Base-by-base conservation (phyloP, 345 rosid genomes). In the Trapa bicornis region DNA sequence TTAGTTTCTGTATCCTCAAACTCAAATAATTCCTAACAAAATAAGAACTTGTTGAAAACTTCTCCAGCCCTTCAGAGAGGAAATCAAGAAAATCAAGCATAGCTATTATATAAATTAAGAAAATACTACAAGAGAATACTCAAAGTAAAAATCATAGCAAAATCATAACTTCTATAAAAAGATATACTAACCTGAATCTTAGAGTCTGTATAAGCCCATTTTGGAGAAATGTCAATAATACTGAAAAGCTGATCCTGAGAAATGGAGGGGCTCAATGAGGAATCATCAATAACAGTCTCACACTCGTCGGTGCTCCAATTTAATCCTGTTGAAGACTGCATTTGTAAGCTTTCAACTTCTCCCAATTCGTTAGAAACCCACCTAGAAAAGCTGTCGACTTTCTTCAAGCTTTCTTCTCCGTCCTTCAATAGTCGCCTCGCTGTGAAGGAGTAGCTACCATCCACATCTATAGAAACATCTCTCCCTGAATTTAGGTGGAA, bases 371-470 rank as follows among this genome's bases (percentile, higher is more conserved):
- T 86, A 58, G 81, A 75, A 53, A 84, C 74, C 98, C 98, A 89
- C 39, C 95, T 83, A 68, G 95, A 86, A 72, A 92, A 92, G 79
- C 98, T 92, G 69, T 92, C 98, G 52, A 87, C 96, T 73, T 92
- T 89, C 72, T 86, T 87, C 80, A 92, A 77, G 73, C 84, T 77
- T 47, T 89, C 86, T 64, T 84, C 88, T 41, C 77, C 79, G 67
- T 83, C 82, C 36, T 84, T 66, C 47, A 92, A 80, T 56, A 82
- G 70, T 68, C 77, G 82, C 78, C 76, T 87, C 37, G 74, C 66
- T 64, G 80, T n/a, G 1, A 77, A 70, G 64, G 73, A 12, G 64
- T 68, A 72, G 72, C 74, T 80, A 71, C 70, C 68, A 76, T 73
- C 87, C 66, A 84, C 78, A 70, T 82, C 90, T 61, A 66, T 62